Conservation (phyloP, 2,329 filamentous ascomycete species). For the Pseudogymnoascus verrucosus region DNA sequence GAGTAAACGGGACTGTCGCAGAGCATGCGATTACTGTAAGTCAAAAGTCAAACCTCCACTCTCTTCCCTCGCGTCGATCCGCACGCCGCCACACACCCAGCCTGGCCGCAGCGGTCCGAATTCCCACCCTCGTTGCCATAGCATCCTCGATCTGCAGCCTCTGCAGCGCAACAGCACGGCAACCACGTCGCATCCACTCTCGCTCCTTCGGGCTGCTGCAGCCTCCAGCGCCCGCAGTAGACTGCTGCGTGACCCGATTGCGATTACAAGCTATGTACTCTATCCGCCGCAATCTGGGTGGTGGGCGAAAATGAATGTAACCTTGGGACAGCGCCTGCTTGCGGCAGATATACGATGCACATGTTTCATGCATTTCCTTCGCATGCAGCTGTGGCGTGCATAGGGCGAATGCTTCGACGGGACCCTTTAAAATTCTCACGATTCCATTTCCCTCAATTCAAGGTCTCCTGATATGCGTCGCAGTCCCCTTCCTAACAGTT, state of each 20-base stretch:
- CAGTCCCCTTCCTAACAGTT: neutral
- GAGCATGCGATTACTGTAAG: neutral
- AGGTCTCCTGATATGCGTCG: neutral
- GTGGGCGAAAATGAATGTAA: neutral
- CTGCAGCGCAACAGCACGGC: neutral
- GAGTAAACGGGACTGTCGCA: neutral
- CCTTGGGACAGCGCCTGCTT: neutral
- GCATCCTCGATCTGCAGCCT: neutral
- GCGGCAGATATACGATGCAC: constrained; percentile 6
- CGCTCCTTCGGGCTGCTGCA: neutral
- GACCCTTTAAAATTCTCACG: neutral
- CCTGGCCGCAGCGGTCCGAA: neutral
- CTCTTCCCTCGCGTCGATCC: neutral
- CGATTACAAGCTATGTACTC: neutral
- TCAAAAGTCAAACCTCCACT: neutral
- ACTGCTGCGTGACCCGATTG: neutral
- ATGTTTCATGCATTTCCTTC: constrained; percentile 9
- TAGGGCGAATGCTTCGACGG: neutral
- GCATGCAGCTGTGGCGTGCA: constrained; percentile 6
- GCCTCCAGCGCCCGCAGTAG: neutral
- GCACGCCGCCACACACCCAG: neutral
- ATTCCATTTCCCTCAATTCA: neutral
- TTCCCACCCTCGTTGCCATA: neutral
- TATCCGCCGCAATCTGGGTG: neutral
- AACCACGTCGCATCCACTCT: constrained; percentile 5